phyloP scores from a whole-genome alignment of 768 basidiomycete species.

The Mycena galopus region DNA sequence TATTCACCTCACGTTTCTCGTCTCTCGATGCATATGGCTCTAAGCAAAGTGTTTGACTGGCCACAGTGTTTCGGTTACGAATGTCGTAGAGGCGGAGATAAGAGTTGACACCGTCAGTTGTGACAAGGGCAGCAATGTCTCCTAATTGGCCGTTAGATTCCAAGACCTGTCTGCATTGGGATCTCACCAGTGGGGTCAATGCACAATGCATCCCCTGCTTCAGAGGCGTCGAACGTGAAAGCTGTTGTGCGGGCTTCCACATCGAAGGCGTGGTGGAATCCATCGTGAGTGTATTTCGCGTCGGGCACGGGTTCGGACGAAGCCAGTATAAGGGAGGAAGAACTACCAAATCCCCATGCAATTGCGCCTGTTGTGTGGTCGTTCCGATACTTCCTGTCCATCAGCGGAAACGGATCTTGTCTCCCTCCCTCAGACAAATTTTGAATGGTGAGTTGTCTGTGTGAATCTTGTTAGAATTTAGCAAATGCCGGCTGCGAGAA shows the following conservation, averaged over 20 bases:
- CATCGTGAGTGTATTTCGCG: constrained; percentile 43
- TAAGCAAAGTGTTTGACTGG: constrained; percentile 48
- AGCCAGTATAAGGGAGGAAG: constrained; percentile 60
- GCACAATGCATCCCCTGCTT: constrained; percentile 67
- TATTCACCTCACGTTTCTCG: constrained; percentile 60
- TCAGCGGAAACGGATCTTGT: constrained; percentile 30
- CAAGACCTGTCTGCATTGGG: background rate
- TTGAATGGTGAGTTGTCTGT: constrained; percentile 25
- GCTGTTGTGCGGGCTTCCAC: constrained; percentile 37
- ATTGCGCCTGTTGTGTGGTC: constrained; percentile 58
- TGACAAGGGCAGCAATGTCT: constrained; percentile 48
- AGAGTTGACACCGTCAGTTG: constrained; percentile 36
- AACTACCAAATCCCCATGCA: constrained; percentile 63
- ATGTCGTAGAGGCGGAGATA: constrained; percentile 68
- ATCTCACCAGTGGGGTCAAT: constrained; percentile 59
- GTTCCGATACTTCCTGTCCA: constrained; percentile 31
- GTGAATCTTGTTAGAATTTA: background rate
- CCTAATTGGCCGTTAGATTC: constrained; percentile 19
- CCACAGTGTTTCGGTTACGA: constrained; percentile 44
- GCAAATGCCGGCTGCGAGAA: background rate
- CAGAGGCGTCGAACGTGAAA: constrained; percentile 58
- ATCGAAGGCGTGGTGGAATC: constrained; percentile 69
- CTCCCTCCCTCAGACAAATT: constrained; percentile 6
- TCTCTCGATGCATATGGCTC: constrained; percentile 52
- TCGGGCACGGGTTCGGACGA: constrained; percentile 63